Evolutionary conservation across 495 filamentous ascomycete genomes (phyloP).

Genomic region (Lasiosphaeria ovina): DNA sequence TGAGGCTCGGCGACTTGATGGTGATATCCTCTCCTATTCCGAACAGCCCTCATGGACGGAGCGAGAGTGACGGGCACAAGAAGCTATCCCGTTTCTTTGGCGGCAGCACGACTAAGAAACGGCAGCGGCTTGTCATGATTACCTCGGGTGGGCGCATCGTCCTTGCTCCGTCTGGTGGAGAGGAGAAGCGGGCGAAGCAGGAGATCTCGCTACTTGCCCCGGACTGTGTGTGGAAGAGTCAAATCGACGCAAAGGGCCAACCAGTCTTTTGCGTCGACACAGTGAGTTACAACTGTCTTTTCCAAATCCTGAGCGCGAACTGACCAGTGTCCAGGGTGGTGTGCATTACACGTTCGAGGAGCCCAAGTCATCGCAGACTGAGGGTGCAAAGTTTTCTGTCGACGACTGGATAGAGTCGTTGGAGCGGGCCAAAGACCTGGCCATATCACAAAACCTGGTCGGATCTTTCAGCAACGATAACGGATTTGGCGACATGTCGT

Average conservation of each 20-base stretch:
- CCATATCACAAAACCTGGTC: slow-evolving; percentile 63
- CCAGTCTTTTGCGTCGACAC: slow-evolving; percentile 91
- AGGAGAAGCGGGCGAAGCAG: slow-evolving; percentile 91
- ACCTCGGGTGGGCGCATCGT: slow-evolving; percentile 88
- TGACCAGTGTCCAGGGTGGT: slow-evolving; percentile 58
- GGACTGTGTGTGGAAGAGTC: slow-evolving; percentile 73
- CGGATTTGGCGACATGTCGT: slow-evolving; percentile 68
- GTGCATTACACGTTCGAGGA: slow-evolving; percentile 92
- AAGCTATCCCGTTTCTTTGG: slow-evolving; percentile 92
- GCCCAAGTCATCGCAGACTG: slow-evolving; percentile 28
- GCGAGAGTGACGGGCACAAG: slow-evolving; percentile 58
- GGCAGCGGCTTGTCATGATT: slow-evolving; percentile 91
- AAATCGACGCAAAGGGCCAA: slow-evolving; percentile 77
- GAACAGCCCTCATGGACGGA: slow-evolving; percentile 60
- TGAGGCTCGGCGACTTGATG: slow-evolving; percentile 88
- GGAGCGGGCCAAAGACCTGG: slow-evolving; percentile 78
- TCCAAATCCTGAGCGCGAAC: background rate
- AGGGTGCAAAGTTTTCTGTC: slow-evolving; percentile 50
- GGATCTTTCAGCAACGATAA: slow-evolving; percentile 69
- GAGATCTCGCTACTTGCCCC: slow-evolving; percentile 77
- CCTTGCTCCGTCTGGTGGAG: slow-evolving; percentile 86
- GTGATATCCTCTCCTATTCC: slow-evolving; percentile 77
- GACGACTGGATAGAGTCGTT: slow-evolving; percentile 88
- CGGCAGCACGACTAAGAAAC: slow-evolving; percentile 83
- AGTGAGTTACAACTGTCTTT: slow-evolving; percentile 54